Evolutionary conservation across 345 rosid genomes (phyloP), one percentile per base, ranked within the genome.

Genomic region (Theobroma cacao): DNA sequence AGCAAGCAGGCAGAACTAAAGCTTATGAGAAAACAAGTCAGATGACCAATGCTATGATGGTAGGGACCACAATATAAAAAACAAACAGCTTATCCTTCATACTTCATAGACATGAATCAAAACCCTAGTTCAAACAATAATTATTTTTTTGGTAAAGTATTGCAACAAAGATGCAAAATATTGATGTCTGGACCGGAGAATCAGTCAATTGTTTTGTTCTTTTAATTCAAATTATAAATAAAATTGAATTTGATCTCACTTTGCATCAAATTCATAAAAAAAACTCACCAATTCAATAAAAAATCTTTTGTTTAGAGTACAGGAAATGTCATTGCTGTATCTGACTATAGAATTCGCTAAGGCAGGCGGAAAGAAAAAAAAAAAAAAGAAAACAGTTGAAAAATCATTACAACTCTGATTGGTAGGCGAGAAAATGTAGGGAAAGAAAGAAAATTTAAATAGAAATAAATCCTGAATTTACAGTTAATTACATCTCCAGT

Each of bases 51-150:
- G 20, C 33, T 2, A 72, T 17, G 55, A 15, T 12, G 18, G 55
- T 62, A 28, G 62, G 77, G 81, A 45, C 83, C 74, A 48, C 74
- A 15, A 28, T 1, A 43, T 7, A 14, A 7, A n/a, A 15, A 63
- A 63, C 26, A 22, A n/a, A 70, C 33, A 15, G 50, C 66, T 41
- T 47, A 61, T 14, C 18, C 18, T 33, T 52, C 64, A 28, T 31
- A 9, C 18, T 33, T 52, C 64, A 28, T 31, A 9, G 18, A 45
- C 22, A 76, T 38, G 24, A n/a, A 40, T 22, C n/a, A n/a, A 24
- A 80, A 1, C 40, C 56, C 77, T 28, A 60, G 31, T 67, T 72
- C 70, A 81, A 65, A 72, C 68, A 43, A 43, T 61, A 45, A 69
- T 15, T 8, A 28, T 47, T 69, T 45, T 17, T 47, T 48, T 13